Base-by-base conservation (phyloP, 2,329 filamentous ascomycete genomes). In the Fusarium staphyleae region DNA sequence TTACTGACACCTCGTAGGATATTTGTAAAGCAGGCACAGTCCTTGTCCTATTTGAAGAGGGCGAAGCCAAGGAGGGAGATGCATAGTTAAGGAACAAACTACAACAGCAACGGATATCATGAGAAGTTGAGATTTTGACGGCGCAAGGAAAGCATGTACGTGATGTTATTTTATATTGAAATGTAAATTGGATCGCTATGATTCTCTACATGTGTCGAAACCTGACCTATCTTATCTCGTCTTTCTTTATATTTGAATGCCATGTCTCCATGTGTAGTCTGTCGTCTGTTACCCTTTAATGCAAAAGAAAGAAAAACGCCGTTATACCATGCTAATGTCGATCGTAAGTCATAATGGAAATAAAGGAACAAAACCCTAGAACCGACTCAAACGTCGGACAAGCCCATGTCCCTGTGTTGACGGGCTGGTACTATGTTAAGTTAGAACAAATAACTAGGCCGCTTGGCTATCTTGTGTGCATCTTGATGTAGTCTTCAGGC, bases 1-100 rank as follows among this genome's bases (percentile, higher is more conserved):
- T 52, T 8, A 13, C 58, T 69, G 63, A 67, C 56, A 43, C 32
- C 35, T 22, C 26, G 39, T 62, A 89, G 85, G 89, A 91, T 66
- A 89, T 91, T 65, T 91, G 89, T 73, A 90, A 90, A 71, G 87
- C 87, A 5, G 89, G 89, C 6, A 91, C 88, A 4, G 82, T 89
- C 6, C 75, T 92, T 39, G 89, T 92, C 4, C 77, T 90, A 37
- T 92, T 92, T 66, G 87, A 89, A 67, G 85, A 85, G 55, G 69
- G 66, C 2, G 65, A 75, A 30, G 60, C 34, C 35, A 66, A 69
- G 48, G 67, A 68, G 13, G 68, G 60, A 42, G 66, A 65, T 54
- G 55, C 55, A 46, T 65, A 54, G n/a, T n/a, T n/a, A n/a, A n/a
- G n/a, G n/a, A n/a, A n/a, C n/a, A n/a, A n/a, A n/a, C n/a, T n/a